Evolutionary conservation across 169 alveolate genomes (phyloP).

Genomic region (Eimeria tenella): DNA sequence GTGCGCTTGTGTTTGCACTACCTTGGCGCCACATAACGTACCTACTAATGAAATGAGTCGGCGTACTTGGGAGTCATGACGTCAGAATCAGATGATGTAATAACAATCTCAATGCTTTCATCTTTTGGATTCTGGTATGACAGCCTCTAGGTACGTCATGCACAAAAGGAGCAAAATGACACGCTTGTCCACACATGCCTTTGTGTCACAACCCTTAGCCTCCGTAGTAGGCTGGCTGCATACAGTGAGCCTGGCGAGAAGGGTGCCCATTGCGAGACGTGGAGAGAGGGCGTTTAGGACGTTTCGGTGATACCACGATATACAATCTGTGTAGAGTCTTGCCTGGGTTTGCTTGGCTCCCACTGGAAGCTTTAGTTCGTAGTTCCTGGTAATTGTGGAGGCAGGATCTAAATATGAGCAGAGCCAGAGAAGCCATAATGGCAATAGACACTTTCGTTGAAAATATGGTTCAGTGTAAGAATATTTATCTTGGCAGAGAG

Average conservation of each 20-base stretch:
- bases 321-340: neutral
- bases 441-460: neutral
- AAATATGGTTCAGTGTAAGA: neutral
- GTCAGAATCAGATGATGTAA: constrained; percentile 20
- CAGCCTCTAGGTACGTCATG: constrained; percentile 13
- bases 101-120: neutral
- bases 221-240: too few species aligned
- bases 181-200: too few species aligned
- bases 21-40: too few species aligned
- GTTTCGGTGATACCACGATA: too few species aligned
- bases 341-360: constrained; percentile 73
- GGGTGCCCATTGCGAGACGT: too few species aligned
- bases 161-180: neutral
- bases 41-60: neutral
- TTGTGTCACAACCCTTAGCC: too few species aligned
- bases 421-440: too few species aligned
- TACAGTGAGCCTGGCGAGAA: too few species aligned
- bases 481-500: neutral
- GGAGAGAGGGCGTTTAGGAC: too few species aligned
- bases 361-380: constrained; percentile 65
- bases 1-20: too few species aligned
- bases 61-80: constrained; percentile 65
- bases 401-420: constrained; percentile 44
- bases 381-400: constrained; percentile 18
- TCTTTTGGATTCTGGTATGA: constrained; percentile 62